These are phyloP conservation scores for Begonia masoniana DNA, from an alignment of 306 rosid species.

Conservation along the genomic window DNA sequence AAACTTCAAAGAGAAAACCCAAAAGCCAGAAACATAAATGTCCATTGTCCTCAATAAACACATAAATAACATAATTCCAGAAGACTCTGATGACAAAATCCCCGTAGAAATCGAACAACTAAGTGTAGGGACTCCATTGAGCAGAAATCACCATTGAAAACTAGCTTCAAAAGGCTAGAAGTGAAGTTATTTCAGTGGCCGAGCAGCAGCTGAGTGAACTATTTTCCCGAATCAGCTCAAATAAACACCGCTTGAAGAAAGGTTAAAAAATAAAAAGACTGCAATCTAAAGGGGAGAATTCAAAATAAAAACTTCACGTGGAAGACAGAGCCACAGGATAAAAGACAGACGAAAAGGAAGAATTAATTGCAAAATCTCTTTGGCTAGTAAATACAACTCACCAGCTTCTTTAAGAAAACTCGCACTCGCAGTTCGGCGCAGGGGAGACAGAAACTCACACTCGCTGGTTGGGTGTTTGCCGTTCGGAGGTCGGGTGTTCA, in stretches of 20 bases:
- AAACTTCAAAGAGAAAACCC: too few species aligned
- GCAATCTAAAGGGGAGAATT: slow-evolving; percentile 5
- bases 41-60: too few species aligned
- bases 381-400: background rate
- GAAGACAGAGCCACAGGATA: slow-evolving; percentile 25
- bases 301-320: slow-evolving; percentile 7
- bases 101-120: background rate
- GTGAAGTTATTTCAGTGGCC: background rate
- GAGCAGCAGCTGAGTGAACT: background rate
- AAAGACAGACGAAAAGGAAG: slow-evolving; percentile 10
- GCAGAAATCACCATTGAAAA: background rate
- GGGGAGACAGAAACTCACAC: too few species aligned
- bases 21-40: too few species aligned
- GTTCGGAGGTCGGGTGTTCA: too few species aligned
- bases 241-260: background rate
- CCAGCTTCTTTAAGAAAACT: background rate
- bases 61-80: too few species aligned
- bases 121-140: background rate
- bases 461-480: too few species aligned
- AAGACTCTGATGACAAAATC: background rate
- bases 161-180: too few species aligned
- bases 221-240: background rate
- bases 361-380: background rate
- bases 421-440: too few species aligned
- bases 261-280: background rate